phyloP scores from a whole-genome alignment of 495 filamentous ascomycete species.

The Darksidea phi region DNA sequence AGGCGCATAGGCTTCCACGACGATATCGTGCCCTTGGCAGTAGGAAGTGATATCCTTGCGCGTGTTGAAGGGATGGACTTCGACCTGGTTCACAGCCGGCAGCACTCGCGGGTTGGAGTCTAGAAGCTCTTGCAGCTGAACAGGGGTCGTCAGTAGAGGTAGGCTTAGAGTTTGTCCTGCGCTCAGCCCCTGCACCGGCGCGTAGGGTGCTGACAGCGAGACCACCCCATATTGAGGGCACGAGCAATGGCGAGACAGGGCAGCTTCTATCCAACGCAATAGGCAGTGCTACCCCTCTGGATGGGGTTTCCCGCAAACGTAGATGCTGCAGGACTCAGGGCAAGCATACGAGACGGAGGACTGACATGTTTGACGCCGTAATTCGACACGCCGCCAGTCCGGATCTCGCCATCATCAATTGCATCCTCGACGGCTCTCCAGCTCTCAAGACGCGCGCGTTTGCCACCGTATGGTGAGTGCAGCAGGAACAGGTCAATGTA shows the following conservation, averaged over 20 bases:
- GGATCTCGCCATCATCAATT: constrained; percentile 58
- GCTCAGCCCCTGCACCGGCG: no score
- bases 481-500: constrained; percentile 73
- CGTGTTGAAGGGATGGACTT: constrained; percentile 69
- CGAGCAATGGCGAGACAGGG: no score
- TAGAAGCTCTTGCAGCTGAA: constrained; percentile 61
- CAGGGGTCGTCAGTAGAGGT: constrained; percentile 8
- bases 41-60: constrained; percentile 55
- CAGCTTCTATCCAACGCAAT: no score
- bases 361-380: constrained; percentile 65
- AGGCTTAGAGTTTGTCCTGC: background rate
- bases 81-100: constrained; percentile 67
- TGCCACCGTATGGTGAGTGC: constrained; percentile 66
- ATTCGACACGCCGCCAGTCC: constrained; percentile 55
- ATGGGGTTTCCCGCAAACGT: no score
- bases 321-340: background rate
- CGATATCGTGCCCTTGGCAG: constrained; percentile 56
- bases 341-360: constrained; percentile 13
- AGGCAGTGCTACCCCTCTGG: no score
- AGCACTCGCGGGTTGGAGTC: constrained; percentile 51
- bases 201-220: no score
- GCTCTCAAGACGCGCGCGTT: constrained; percentile 55
- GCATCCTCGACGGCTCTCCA: constrained; percentile 69
- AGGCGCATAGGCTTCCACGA: constrained; percentile 65
- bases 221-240: no score